Evolutionary conservation across 129 eudicot genomes (phyloP).

Genomic region (Artemisia argyi): DNA sequence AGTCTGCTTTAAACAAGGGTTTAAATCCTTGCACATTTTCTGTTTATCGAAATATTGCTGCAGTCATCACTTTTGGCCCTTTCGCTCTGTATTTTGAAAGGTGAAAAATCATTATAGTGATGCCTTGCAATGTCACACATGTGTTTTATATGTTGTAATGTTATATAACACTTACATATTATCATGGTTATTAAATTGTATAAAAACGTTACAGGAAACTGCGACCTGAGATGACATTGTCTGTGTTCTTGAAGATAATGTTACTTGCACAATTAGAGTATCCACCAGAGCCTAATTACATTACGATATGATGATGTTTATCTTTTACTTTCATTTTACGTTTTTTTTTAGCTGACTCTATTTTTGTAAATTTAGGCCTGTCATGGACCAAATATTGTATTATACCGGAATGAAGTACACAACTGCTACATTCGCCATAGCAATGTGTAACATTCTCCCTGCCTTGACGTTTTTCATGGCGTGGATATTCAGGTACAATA

Average conservation of each 20-base stretch:
- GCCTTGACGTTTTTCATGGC: slow-evolving; percentile 70
- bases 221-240: slow-evolving; percentile 62
- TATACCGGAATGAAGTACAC: slow-evolving; percentile 64
- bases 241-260: slow-evolving; percentile 50
- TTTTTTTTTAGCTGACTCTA: neutral
- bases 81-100: slow-evolving; percentile 70
- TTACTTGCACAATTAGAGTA: slow-evolving; percentile 67
- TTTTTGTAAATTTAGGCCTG: slow-evolving; percentile 49
- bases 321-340: neutral
- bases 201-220: slow-evolving; percentile 42
- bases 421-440: slow-evolving; percentile 55
- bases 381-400: slow-evolving; percentile 63
- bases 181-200: neutral
- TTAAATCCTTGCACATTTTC: slow-evolving; percentile 73
- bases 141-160: neutral
- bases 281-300: slow-evolving; percentile 1
- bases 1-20: slow-evolving; percentile 64
- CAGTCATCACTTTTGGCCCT: slow-evolving; percentile 60
- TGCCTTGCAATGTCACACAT: neutral
- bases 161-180: neutral
- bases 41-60: slow-evolving; percentile 67
- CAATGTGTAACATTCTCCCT: slow-evolving; percentile 69
- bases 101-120: slow-evolving; percentile 14
- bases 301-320: neutral
- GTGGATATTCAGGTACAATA: slow-evolving; percentile 51